These are phyloP conservation scores for Calonectria montana DNA, from an alignment of 2,329 filamentous ascomycete genomes.

Conservation along the genomic window DNA sequence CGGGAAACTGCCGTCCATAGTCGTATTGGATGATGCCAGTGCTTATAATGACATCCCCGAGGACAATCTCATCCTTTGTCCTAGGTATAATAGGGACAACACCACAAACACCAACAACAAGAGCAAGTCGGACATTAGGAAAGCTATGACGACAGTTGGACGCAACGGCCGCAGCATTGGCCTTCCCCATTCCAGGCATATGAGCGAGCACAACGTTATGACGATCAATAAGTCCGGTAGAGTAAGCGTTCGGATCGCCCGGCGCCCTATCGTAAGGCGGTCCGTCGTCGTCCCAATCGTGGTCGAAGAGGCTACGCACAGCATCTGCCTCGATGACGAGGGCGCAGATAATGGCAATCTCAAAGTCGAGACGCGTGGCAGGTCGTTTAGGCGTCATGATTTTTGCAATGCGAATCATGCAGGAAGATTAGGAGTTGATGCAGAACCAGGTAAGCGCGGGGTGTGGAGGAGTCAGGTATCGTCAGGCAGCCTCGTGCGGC, in stretches of 20 bases:
- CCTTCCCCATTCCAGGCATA: slow-evolving; percentile 10
- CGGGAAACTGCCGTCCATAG: slow-evolving; percentile 38
- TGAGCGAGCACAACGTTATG: neutral
- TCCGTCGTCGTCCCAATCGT: slow-evolving; percentile 25
- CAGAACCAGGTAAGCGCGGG: neutral
- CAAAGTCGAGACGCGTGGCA: slow-evolving; percentile 11
- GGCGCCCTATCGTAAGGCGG: slow-evolving; percentile 34
- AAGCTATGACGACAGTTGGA: neutral
- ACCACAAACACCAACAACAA: slow-evolving; percentile 25
- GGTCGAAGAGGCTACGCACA: slow-evolving; percentile 33
- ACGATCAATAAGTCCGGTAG: neutral
- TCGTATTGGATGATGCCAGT: slow-evolving; percentile 44
- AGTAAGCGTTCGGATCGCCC: slow-evolving; percentile 35
- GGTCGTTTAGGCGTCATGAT: neutral
- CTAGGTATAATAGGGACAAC: slow-evolving; percentile 25
- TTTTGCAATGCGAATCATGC: neutral
- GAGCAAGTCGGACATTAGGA: neutral
- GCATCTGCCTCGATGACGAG: slow-evolving; percentile 33
- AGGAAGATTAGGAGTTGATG: neutral
- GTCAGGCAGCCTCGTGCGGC: neutral
- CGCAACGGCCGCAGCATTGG: neutral
- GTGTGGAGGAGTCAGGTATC: neutral
- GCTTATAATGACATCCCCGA: slow-evolving; percentile 45
- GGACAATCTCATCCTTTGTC: slow-evolving; percentile 27
- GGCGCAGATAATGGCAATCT: slow-evolving; percentile 36